Percentiles rank a stretch among this genome's conserved stretches.
Conservation (phyloP, 2,329 filamentous ascomycete genomes). For the Talaromyces rugulosus region DNA sequence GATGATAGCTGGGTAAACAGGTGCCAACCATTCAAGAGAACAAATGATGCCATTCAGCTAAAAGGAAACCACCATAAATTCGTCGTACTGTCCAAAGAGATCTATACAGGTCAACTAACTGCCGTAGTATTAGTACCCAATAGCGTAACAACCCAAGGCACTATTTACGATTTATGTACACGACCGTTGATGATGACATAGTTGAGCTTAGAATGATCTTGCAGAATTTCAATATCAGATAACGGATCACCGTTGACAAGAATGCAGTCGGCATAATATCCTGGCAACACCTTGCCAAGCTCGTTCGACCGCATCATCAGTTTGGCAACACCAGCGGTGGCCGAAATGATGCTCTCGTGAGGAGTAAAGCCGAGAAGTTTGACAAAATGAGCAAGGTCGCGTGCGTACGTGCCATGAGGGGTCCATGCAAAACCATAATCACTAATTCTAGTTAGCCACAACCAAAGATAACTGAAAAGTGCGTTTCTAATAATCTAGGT, state of each 20-base stretch:
- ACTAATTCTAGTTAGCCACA: neutral
- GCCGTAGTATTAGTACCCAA: too few species aligned
- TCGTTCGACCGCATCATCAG: constrained; percentile 35
- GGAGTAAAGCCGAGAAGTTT: constrained; percentile 44
- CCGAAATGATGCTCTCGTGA: constrained; percentile 42
- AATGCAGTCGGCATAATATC: constrained; percentile 44
- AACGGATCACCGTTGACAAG: constrained; percentile 46
- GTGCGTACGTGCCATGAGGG: constrained; percentile 47
- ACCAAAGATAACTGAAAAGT: neutral
- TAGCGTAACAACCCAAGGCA: neutral
- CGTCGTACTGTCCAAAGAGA: too few species aligned
- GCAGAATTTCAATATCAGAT: constrained; percentile 38
- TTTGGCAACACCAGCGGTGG: constrained; percentile 38
- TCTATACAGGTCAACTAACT: too few species aligned
- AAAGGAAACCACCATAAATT: too few species aligned
- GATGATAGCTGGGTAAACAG: neutral
- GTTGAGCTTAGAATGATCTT: constrained; percentile 43
- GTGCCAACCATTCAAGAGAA: too few species aligned
- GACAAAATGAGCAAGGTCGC: constrained; percentile 45
- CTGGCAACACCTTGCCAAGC: constrained; percentile 39
- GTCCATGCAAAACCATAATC: constrained; percentile 49
- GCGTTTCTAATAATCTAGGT: too few species aligned
- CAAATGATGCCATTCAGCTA: too few species aligned
- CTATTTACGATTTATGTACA: constrained; percentile 34
- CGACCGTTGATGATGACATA: constrained; percentile 48